phyloP scores from a whole-genome alignment of 257 asterid genomes.

The Jaltomata sinuosa region DNA sequence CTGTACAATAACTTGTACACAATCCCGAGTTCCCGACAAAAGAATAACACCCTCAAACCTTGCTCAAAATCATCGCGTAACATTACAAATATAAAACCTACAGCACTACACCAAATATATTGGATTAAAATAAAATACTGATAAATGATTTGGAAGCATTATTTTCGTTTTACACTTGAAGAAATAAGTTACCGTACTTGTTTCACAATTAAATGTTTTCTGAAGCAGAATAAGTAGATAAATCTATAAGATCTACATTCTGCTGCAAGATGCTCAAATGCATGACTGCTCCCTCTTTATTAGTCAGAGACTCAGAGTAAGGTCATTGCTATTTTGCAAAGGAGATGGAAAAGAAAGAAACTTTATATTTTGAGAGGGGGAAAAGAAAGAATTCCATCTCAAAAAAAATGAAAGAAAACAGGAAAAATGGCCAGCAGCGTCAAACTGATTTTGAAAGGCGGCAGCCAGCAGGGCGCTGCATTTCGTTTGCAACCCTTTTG shows the following conservation, averaged over 20 bases:
- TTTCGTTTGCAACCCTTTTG: background rate
- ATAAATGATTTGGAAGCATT: background rate
- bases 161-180: background rate
- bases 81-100: background rate
- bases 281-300: background rate
- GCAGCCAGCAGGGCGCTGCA: background rate
- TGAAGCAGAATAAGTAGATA: background rate
- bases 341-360: background rate
- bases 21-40: background rate
- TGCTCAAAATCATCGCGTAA: background rate
- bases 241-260: background rate
- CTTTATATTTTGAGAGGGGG: background rate
- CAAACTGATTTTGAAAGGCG: background rate
- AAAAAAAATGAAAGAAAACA: background rate
- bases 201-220: background rate
- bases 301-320: background rate
- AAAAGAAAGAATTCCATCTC: background rate
- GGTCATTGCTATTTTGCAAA: background rate
- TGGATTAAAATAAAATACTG: background rate
- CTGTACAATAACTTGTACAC: background rate
- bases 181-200: background rate
- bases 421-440: background rate
- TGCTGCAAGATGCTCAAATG: background rate
- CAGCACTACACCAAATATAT: background rate
- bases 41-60: background rate